phyloP scores from a whole-genome alignment of 768 basidiomycete species.

The Lentinula aciculospora region DNA sequence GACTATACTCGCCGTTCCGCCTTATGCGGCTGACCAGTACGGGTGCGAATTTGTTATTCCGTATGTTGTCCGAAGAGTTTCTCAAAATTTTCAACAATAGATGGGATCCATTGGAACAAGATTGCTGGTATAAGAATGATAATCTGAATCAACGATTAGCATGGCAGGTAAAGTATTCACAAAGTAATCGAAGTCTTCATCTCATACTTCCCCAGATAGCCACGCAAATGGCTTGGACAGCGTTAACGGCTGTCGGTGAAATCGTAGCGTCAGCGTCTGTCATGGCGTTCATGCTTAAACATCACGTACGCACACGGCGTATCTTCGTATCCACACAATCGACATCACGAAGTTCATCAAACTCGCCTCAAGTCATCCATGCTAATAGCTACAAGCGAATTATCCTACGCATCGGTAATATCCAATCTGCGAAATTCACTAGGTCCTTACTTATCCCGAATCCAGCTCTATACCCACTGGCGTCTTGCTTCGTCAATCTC shows the following conservation, averaged over 20 bases:
- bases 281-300: slow-evolving; percentile 11
- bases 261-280: slow-evolving; percentile 7
- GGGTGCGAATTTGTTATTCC: slow-evolving; percentile 9
- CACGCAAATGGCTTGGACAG: slow-evolving; percentile 15
- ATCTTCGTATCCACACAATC: not conserved
- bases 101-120: slow-evolving; percentile 16
- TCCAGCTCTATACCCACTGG: slow-evolving; percentile 12
- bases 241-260: slow-evolving; percentile 12
- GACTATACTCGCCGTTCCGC: slow-evolving; percentile 12
- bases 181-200: not conserved
- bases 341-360: not conserved
- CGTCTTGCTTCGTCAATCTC: slow-evolving; percentile 13
- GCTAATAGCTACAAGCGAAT: slow-evolving; percentile 9
- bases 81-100: not conserved
- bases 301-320: slow-evolving; percentile 14
- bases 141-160: slow-evolving; percentile 12
- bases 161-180: slow-evolving; percentile 13
- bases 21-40: slow-evolving; percentile 17
- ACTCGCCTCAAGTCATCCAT: slow-evolving; percentile 3
- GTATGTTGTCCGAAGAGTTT: not conserved
- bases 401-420: slow-evolving; percentile 15
- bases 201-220: slow-evolving; percentile 8
- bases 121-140: slow-evolving; percentile 18
- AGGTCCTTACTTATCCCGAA: not conserved
- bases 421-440: not conserved